These are phyloP conservation scores for Mimosa pudica DNA, from an alignment of 306 rosid species.

Conservation along the genomic window DNA sequence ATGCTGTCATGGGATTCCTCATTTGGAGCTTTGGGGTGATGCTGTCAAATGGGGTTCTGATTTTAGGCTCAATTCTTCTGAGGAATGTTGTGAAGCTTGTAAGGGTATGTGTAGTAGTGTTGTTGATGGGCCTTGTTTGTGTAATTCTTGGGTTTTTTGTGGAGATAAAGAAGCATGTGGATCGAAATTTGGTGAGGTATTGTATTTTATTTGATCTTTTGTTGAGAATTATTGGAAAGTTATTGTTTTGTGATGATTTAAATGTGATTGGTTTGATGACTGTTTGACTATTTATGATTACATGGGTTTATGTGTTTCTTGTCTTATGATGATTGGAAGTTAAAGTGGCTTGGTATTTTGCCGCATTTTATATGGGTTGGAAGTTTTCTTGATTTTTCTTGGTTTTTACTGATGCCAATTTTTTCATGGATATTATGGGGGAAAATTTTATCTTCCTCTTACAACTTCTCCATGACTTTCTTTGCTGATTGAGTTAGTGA, in stretches of 20 bases:
- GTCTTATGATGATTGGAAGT: neutral
- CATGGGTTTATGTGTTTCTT: slow-evolving; percentile 4
- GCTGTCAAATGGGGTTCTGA: slow-evolving; percentile 75
- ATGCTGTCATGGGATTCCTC: slow-evolving; percentile 66
- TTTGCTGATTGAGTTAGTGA: neutral
- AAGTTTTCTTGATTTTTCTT: neutral
- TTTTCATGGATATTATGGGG: neutral
- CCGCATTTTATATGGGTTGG: neutral
- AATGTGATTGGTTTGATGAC: neutral
- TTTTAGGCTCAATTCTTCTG: slow-evolving; percentile 61
- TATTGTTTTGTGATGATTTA: neutral
- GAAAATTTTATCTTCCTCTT: neutral
- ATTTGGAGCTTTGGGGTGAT: slow-evolving; percentile 83
- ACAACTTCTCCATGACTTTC: neutral
- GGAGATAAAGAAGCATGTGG: slow-evolving; percentile 70
- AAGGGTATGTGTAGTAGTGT: slow-evolving; percentile 53
- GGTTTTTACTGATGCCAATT: neutral
- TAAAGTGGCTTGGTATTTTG: neutral
- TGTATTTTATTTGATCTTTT: neutral
- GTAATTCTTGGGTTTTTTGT: slow-evolving; percentile 84
- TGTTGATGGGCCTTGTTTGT: slow-evolving; percentile 52
- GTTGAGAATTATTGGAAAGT: slow-evolving; percentile 16
- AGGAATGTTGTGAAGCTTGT: slow-evolving; percentile 73
- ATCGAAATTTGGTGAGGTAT: slow-evolving; percentile 76
- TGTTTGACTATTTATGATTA: slow-evolving; percentile 16